Conservation (phyloP, 2,329 filamentous ascomycete species). For the Fusarium gaditjirri region DNA sequence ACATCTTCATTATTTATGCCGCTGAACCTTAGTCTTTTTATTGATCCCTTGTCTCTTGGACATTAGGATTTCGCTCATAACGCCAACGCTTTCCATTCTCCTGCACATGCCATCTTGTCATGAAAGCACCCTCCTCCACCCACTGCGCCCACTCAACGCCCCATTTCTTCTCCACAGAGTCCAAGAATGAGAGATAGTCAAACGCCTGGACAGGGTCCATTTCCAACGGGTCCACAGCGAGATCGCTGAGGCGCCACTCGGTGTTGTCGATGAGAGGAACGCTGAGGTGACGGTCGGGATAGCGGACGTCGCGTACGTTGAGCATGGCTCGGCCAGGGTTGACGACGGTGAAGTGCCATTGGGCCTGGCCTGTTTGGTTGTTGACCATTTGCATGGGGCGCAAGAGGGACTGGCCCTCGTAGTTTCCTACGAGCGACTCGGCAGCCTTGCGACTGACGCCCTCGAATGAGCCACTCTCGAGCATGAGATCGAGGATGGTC, state of each 20-base stretch:
- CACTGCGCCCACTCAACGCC: constrained; percentile 45
- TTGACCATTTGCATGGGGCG: constrained; percentile 33
- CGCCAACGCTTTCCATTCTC: constrained; percentile 50
- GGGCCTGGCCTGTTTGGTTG: constrained; percentile 35
- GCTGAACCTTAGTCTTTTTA: background rate
- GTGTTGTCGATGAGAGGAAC: constrained; percentile 47
- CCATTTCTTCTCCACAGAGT: constrained; percentile 37
- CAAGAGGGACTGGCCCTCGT: constrained; percentile 48
- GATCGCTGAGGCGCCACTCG: constrained; percentile 48
- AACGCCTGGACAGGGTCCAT: constrained; percentile 40
- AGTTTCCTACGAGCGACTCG: constrained; percentile 41
- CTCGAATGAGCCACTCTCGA: constrained; percentile 45
- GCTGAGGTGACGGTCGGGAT: constrained; percentile 45
- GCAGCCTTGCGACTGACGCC: constrained; percentile 35
- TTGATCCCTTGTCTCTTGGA: constrained; percentile 4
- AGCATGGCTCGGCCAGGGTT: constrained; percentile 50
- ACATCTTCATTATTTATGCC: constrained; percentile 5
- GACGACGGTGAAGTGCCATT: constrained; percentile 50
- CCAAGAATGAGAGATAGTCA: constrained; percentile 39
- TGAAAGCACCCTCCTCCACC: constrained; percentile 47
- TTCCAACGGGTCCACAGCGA: constrained; percentile 44
- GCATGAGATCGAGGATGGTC: constrained; percentile 48
- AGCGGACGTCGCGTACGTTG: constrained; percentile 46
- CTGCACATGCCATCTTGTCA: constrained; percentile 50
- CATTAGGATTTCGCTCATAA: constrained; percentile 33